These are phyloP conservation scores for Tardiomyces blankii DNA, from an alignment of 1,139 yeast genomes.

Conservation along the genomic window DNA sequence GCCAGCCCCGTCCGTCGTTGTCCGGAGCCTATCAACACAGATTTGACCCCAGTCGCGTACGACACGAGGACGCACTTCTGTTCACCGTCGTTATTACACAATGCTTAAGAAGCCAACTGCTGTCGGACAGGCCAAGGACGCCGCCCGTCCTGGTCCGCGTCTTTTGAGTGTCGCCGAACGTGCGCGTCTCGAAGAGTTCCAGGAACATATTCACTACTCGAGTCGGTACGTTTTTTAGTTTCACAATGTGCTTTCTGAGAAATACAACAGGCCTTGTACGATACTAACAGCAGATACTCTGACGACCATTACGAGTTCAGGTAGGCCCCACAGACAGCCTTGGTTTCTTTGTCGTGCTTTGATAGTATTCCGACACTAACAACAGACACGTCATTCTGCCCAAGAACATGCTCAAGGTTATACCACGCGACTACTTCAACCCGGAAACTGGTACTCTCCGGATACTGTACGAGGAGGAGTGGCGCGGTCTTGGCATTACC, in stretches of 20 bases:
- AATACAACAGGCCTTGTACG: too few species aligned
- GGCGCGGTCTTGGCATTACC: conserved; percentile 98
- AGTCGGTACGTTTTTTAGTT: conserved; percentile 38
- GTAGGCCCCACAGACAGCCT: background rate
- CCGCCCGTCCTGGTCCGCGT: conserved; percentile 27
- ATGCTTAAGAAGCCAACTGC: background rate
- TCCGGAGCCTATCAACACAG: too few species aligned
- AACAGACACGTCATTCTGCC: conserved; percentile 89
- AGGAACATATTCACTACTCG: conserved; percentile 89
- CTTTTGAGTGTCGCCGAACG: conserved; percentile 75
- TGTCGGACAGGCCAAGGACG: background rate
- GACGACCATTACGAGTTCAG: background rate
- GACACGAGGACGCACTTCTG: too few species aligned
- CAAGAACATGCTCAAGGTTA: conserved; percentile 85
- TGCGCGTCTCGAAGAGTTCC: conserved; percentile 80
- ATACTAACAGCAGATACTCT: background rate
- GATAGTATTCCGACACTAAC: background rate
- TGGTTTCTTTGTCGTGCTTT: background rate
- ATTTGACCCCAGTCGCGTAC: too few species aligned
- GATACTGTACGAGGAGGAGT: conserved; percentile 86
- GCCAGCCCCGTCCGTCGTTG: too few species aligned
- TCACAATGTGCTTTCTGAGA: background rate
- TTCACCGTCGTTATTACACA: too few species aligned
- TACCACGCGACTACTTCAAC: conserved; percentile 94
- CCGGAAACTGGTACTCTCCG: conserved; percentile 92